Base-by-base conservation (phyloP, 257 asterid species). In the Solanum dulcamara region DNA sequence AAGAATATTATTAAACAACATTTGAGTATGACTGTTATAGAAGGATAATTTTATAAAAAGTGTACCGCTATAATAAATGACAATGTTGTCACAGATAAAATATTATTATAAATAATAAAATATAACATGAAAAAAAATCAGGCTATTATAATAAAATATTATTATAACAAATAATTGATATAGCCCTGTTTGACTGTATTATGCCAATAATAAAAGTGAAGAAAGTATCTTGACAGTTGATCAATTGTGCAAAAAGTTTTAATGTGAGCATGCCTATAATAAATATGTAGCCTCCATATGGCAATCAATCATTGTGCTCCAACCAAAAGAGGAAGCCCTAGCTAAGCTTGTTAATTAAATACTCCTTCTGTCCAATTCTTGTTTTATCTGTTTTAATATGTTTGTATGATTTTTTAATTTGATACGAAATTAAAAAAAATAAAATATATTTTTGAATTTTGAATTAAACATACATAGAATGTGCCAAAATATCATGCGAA, bases 301-400 rank as follows among this genome's bases (percentile, higher is more conserved):
- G 8, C 80, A 71, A 71, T 13, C 22, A 71, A 24, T 22, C 71
- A 64, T 64, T 64, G 22, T 38, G 10, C 12, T 50, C 80, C 28
- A 71, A 71, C 80, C 32, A 71, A 71, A 59, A 71, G 17, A 37
- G 32, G 51, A 10, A 22, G 10, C 80, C 80, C 80, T 71, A 71
- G 32, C 80, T 20, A 71, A 20, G 51, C 22, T 71, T 71, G 33
- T 71, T 37, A 30, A 66, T 66, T 32, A 66, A 13, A 2, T 62
- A 26, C 2, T 26, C 40, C 74, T 30, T 13, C 10, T 64, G 4
- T 15, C 2, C n/a, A 57, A 22, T 57, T 53, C 26, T 20, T 2
- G 12, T 12, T 60, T 5, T 0, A 3, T 10, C 1, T 0, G 4
- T 24, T 60, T 60, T 24, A 60, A 24, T 24, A 24, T 60, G 28